These are phyloP conservation scores for Setaria viridis DNA, from an alignment of 202 grass and related monocot species.

Conservation along the genomic window DNA sequence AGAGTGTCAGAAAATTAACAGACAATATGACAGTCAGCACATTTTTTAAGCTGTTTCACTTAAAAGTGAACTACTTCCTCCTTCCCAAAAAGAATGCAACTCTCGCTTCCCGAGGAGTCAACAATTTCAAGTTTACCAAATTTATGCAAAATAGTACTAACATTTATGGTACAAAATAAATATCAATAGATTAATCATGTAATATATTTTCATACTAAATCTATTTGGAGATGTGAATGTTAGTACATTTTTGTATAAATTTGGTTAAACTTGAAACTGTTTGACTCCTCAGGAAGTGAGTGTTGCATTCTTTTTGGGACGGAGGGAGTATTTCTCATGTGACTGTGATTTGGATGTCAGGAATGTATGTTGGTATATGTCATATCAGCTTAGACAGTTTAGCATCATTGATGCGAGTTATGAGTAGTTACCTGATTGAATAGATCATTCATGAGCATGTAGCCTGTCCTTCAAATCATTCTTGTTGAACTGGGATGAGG, in stretches of 20 bases:
- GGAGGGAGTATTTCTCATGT: background rate
- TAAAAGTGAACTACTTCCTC: background rate
- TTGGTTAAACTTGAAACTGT: too few relatives aligned
- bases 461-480: background rate
- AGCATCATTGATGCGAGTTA: background rate
- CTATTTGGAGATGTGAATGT: too few relatives aligned
- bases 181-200: too few relatives aligned
- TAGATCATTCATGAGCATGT: slow-evolving; percentile 1
- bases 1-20: background rate
- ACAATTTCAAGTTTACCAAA: too few relatives aligned
- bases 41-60: slow-evolving; percentile 12
- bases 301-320: too few relatives aligned
- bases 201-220: too few relatives aligned
- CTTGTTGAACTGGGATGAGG: background rate
- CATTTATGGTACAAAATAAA: too few relatives aligned
- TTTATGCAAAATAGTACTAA: too few relatives aligned
- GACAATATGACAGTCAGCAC: background rate
- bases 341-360: background rate
- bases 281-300: too few relatives aligned
- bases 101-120: too few relatives aligned
- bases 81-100: too few relatives aligned
- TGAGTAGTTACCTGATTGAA: background rate
- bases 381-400: background rate
- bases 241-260: too few relatives aligned
- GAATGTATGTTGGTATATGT: background rate